A percentile compares a stretch with the other conserved stretches of the same genome.
phyloP scores from a whole-genome alignment of 805 yeast species.

The Wickerhamomyces kurtzmanii region DNA sequence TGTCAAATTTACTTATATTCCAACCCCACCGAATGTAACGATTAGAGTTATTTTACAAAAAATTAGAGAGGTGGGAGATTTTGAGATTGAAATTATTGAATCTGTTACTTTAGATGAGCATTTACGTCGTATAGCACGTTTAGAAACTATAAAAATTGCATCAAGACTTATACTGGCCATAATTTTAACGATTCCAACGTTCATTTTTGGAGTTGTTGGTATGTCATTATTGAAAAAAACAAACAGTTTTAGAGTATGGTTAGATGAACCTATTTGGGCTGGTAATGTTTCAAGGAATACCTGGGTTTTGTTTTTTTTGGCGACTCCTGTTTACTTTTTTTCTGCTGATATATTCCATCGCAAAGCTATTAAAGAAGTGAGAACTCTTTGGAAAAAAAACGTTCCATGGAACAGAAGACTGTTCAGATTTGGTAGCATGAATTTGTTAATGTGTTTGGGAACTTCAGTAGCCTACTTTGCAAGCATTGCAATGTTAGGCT shows the following conservation, averaged over 20 bases:
- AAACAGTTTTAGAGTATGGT: slow-evolving; percentile 37
- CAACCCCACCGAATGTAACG: slow-evolving; percentile 41
- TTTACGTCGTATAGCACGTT: slow-evolving; percentile 34
- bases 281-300: slow-evolving; percentile 51
- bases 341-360: slow-evolving; percentile 66
- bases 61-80: slow-evolving; percentile 32
- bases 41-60: slow-evolving; percentile 45
- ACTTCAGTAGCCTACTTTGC: slow-evolving; percentile 66
- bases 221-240: slow-evolving; percentile 45
- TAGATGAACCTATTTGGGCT: slow-evolving; percentile 51
- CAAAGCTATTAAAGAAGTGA: slow-evolving; percentile 53
- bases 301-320: slow-evolving; percentile 56
- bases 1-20: slow-evolving; percentile 56
- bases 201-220: slow-evolving; percentile 57
- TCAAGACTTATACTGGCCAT: slow-evolving; percentile 38
- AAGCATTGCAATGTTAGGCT: slow-evolving; percentile 44
- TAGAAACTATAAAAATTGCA: slow-evolving; percentile 36
- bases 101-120: slow-evolving; percentile 57
- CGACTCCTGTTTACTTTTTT: slow-evolving; percentile 68
- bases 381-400: slow-evolving; percentile 44
- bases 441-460: slow-evolving; percentile 60
- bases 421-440: slow-evolving; percentile 73
- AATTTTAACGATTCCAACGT: slow-evolving; percentile 55
- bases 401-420: slow-evolving; percentile 47
- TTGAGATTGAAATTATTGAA: slow-evolving; percentile 43